Percentiles rank a stretch among this genome's conserved stretches.
phyloP scores from a whole-genome alignment of 306 rosid genomes.

The Albizia julibrissin region DNA sequence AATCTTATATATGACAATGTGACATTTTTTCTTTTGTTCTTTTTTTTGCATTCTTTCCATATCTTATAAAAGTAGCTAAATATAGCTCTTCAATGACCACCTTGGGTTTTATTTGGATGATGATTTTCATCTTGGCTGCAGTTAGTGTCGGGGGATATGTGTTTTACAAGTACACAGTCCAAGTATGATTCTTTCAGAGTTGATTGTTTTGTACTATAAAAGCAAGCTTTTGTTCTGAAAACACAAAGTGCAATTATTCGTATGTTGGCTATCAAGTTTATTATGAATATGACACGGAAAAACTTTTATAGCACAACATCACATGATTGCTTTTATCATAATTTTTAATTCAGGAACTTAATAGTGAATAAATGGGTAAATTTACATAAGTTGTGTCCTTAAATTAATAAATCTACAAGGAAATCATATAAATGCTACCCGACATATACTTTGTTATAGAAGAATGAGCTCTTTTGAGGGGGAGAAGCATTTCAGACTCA shows the following conservation, averaged over 20 bases:
- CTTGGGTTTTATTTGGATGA: constrained; percentile 63
- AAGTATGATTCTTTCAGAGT: constrained; percentile 49
- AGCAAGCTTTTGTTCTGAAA: not conserved
- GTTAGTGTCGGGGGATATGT: constrained; percentile 72
- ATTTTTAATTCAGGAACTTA: not conserved
- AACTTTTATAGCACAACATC: not conserved
- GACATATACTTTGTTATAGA: not conserved
- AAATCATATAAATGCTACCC: not conserved
- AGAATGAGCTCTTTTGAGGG: no score
- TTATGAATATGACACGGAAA: not conserved
- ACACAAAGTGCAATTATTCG: not conserved
- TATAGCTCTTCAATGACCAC: constrained; percentile 31
- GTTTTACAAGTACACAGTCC: constrained; percentile 93
- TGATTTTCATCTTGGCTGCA: constrained; percentile 61
- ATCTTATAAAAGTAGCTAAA: constrained; percentile 42
- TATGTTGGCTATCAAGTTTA: not conserved
- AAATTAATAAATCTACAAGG: not conserved
- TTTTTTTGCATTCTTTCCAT: not conserved
- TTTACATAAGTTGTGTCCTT: no score
- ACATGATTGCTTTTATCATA: not conserved
- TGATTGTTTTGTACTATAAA: constrained; percentile 20
- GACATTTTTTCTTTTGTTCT: not conserved
- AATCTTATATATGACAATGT: not conserved
- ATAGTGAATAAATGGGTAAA: no score
- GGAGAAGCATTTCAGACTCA: no score